Base-by-base conservation (phyloP, 1,139 yeast genomes). In the Kodamaea ohmeri region DNA sequence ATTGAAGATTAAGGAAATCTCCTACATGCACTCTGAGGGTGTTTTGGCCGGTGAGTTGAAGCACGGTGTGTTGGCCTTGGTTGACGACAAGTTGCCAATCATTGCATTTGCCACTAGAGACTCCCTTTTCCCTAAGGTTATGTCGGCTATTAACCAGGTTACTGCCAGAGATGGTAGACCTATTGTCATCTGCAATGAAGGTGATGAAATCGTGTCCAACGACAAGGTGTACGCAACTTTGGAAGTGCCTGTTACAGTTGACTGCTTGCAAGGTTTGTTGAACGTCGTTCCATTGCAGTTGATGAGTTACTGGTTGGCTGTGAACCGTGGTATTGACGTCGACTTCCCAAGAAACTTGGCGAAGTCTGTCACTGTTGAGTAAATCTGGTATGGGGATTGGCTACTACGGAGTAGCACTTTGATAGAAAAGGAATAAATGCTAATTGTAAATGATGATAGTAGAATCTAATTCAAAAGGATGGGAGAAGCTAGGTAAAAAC, bases 271-370 rank as follows among this genome's bases (percentile, higher is more conserved):
- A 72, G 99, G 99, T 38, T 73, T 94, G 56, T 73, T 94, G 60
- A 94, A 92, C 60, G 95, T 94, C 50, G 80, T 94, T 55, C 98
- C 98, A 41, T 67, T 94, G 59, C 99, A 94, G 68, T 76, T 94
- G 61, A 90, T 90, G 80, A 84, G 96, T 60, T 94, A 94, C 72
- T 90, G 97, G 94, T 76, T 94, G 58, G 97, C 98, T 37, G 92
- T 88, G 41, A 82, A 84, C 67, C 85, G 92, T 61, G 97, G 97
- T 31, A 84, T 87, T 54, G 96, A 94, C 61, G 98, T 94, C 42
- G 99, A 94, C 64, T 92, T 92, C 80, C 99, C 99, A 52, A 83
- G 98, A 69, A 94, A 94, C 71, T 78, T 94, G 70, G 99, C 99
- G 48, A 94, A 94, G 73, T 83, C 96, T 34, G 98, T 94, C 43